These are phyloP conservation scores for Paulownia fortunei DNA, from an alignment of 257 asterid species.

Conservation along the genomic window DNA sequence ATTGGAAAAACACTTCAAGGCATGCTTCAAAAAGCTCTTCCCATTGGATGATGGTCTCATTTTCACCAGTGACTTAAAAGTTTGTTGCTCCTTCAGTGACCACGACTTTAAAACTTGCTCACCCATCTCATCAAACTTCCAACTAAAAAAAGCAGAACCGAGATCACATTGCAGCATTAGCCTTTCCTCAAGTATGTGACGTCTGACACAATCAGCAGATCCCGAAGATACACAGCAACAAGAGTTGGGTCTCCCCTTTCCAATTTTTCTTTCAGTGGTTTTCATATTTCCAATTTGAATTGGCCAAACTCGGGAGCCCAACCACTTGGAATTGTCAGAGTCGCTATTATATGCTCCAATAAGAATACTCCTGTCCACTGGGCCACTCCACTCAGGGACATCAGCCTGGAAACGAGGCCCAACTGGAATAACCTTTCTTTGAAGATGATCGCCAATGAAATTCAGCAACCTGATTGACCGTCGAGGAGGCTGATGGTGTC, in stretches of 20 bases:
- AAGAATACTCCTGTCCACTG: constrained; percentile 31
- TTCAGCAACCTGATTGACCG: constrained; percentile 48
- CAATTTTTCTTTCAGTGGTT: constrained; percentile 42
- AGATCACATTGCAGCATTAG: constrained; percentile 51
- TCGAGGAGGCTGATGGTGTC: constrained; percentile 44
- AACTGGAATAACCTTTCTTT: constrained; percentile 63
- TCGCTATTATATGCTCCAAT: constrained; percentile 31
- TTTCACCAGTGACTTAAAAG: constrained; percentile 58
- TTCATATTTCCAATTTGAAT: constrained; percentile 24
- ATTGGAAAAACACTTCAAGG: constrained; percentile 52
- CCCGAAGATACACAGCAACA: constrained; percentile 56
- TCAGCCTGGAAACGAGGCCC: constrained; percentile 87
- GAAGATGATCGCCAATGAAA: constrained; percentile 50
- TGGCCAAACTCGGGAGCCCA: constrained; percentile 76
- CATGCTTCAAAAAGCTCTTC: constrained; percentile 60
- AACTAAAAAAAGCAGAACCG: constrained; percentile 62
- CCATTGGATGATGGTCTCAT: constrained; percentile 37
- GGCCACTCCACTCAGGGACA: constrained; percentile 63
- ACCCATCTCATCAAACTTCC: constrained; percentile 88
- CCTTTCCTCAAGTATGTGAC: constrained; percentile 63
- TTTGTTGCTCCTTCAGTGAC: constrained; percentile 60
- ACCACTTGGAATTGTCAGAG: constrained; percentile 63
- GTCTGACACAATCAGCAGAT: constrained; percentile 54
- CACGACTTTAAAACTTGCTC: constrained; percentile 61
- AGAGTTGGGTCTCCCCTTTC: constrained; percentile 61